Percentiles rank a stretch among this genome's conserved stretches.
Conservation (phyloP, 176 grass and related monocot genomes). For the Hyparrhenia diplandra region DNA sequence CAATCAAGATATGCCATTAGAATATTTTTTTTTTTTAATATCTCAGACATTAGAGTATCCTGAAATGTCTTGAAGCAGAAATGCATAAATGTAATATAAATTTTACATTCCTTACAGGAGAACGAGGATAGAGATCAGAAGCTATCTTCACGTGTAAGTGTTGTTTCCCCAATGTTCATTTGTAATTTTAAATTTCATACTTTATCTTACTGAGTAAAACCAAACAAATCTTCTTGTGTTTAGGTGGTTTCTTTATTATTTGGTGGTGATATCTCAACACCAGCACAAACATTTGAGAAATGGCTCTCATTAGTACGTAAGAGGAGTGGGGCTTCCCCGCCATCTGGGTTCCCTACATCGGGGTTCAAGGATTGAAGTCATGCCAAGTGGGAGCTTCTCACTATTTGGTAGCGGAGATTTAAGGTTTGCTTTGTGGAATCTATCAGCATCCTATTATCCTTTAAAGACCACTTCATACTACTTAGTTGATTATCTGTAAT, state of each 20-base stretch:
- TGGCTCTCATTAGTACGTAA: conserved; percentile 86
- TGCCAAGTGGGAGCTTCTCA: conserved; percentile 65
- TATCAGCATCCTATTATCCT: not conserved
- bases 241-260: conserved; percentile 84
- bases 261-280: conserved; percentile 54
- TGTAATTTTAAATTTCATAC: not conserved
- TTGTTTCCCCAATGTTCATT: not conserved
- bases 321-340: conserved; percentile 54
- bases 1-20: not conserved
- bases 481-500: conserved; percentile 1
- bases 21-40: too few species aligned
- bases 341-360: conserved; percentile 74
- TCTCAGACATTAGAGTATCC: not conserved
- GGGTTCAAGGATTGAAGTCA: conserved; percentile 56
- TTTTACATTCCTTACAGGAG: conserved; percentile 39
- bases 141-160: conserved; percentile 67
- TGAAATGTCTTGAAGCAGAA: not conserved
- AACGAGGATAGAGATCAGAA: conserved; percentile 45
- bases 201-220: not conserved
- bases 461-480: not conserved
- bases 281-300: conserved; percentile 70
- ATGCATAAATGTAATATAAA: not conserved
- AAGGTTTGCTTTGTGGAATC: conserved; percentile 49
- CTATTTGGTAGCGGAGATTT: conserved; percentile 38
- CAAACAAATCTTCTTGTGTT: conserved; percentile 11